Evolutionary conservation across 164 flowering plant species (phyloP).

Genomic region (Annona squamosa): DNA sequence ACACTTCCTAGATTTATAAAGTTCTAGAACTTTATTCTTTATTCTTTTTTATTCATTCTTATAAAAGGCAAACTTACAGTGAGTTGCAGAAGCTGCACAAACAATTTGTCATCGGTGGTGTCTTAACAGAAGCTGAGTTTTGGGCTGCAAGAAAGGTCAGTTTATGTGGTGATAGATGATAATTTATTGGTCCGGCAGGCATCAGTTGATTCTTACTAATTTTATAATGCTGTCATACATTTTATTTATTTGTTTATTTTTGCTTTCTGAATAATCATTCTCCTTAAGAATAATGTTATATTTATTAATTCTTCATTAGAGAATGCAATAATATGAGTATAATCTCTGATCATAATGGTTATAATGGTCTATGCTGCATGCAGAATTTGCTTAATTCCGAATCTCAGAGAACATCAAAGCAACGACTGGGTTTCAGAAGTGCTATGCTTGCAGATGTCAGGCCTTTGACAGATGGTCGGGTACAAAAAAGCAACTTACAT

Average conservation of each 20-base stretch:
- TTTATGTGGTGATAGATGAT: not conserved
- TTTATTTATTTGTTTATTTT: not conserved
- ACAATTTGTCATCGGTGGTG: conserved; percentile 66
- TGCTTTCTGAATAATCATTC: not conserved
- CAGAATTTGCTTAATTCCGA: conserved; percentile 72
- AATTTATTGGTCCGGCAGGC: not conserved
- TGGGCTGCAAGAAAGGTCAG: conserved; percentile 93
- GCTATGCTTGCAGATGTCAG: conserved; percentile 75
- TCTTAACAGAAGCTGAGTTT: conserved; percentile 86
- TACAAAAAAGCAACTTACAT: conserved; percentile 21
- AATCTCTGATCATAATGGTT: too few relatives aligned
- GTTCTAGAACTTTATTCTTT: not conserved
- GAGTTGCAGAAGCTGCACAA: conserved; percentile 91
- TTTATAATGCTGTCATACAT: not conserved
- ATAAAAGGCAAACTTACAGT: conserved; percentile 33
- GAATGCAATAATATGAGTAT: not conserved
- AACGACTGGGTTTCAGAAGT: conserved; percentile 75
- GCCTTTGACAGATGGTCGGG: conserved; percentile 88
- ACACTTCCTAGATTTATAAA: not conserved
- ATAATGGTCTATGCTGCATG: conserved; percentile 9
- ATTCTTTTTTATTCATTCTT: not conserved
- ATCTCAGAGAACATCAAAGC: conserved; percentile 41
- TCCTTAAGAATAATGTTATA: not conserved
- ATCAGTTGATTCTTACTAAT: not conserved
- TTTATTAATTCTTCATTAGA: not conserved